Conservation (phyloP, 1,284 basidiomycete species). For the Amylostereum chailletii region DNA sequence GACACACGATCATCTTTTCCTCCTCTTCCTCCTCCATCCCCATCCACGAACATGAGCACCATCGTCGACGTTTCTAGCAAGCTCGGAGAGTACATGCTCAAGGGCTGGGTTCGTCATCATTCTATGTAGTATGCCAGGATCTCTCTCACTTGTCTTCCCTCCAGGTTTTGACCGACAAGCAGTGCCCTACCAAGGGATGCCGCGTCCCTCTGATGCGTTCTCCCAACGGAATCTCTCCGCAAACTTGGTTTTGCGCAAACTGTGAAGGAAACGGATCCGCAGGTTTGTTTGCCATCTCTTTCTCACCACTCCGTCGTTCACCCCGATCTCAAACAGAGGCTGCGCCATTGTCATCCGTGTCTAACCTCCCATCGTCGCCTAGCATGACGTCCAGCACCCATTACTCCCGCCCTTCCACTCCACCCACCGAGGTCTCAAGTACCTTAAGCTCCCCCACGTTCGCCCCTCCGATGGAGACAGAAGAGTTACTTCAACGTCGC, state of each 20-base stretch:
- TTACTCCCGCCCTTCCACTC: constrained; percentile 57
- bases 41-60: constrained; percentile 32
- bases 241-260: constrained; percentile 49
- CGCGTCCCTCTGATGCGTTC: constrained; percentile 62
- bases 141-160: constrained; percentile 8
- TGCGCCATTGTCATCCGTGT: constrained; percentile 9
- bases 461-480: constrained; percentile 50
- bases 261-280: constrained; percentile 30
- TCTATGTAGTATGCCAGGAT: background rate
- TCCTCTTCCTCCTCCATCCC: background rate
- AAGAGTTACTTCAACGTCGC: constrained; percentile 54
- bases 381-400: constrained; percentile 39
- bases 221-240: constrained; percentile 39
- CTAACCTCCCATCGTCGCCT: constrained; percentile 27
- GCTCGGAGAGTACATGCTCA: constrained; percentile 65
- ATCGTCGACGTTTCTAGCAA: constrained; percentile 47
- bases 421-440: constrained; percentile 64
- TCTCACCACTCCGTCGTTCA: background rate
- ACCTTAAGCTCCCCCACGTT: constrained; percentile 52
- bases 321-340: background rate
- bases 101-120: constrained; percentile 57
- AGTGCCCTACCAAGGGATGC: constrained; percentile 50
- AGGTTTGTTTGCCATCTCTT: background rate
- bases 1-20: no score
- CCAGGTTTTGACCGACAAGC: constrained; percentile 58